Base-by-base conservation (phyloP, 345 rosid genomes). In the Laguncularia racemosa region DNA sequence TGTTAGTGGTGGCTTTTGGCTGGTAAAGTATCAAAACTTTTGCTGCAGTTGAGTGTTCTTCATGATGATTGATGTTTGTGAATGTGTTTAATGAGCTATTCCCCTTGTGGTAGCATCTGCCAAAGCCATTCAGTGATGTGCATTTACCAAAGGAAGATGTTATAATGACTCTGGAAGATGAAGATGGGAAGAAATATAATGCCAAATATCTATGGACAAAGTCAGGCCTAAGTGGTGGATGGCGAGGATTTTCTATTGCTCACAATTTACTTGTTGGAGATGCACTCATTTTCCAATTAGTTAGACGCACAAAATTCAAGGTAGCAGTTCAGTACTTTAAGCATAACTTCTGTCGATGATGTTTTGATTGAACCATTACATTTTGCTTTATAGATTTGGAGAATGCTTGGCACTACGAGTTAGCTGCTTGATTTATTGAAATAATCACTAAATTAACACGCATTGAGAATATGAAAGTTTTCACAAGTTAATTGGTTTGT, bases 221-320 rank as follows among this genome's bases (percentile, higher is more conserved):
- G 76, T 75, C 75, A 38, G 83, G 77, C 48, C 21, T 78, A 49
- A 78, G 76, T 52, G 77, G 79, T 61, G 80, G 80, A 63, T 78
- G 80, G 83, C 72, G 70, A 62, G 74, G 67, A 12, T 78, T 75
- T 61, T 66, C 66, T 23, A 60, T 55, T 52, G 49, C 66, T 53
- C 56, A 75, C 63, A 52, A 61, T 16, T 57, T 78, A 45, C 48
- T 17, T 6, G 80, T 72, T 69, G 76, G 80, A 12, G 83, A 78
- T 54, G 76, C 5, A 23, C 9, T 33, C 40, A 33, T 33, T 33
- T 33, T 33, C 11, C 40, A 33, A 33, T 33, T 33, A 3, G 40
- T 33, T 33, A 1, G 40, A 6, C 9, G 40, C 6, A 33, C 9
- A 33, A 33, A 33, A 33, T 33, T 33, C 3, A 7, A 33, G 40